Conservation (phyloP, 208 protist species). For the Crithidia brevicula region DNA sequence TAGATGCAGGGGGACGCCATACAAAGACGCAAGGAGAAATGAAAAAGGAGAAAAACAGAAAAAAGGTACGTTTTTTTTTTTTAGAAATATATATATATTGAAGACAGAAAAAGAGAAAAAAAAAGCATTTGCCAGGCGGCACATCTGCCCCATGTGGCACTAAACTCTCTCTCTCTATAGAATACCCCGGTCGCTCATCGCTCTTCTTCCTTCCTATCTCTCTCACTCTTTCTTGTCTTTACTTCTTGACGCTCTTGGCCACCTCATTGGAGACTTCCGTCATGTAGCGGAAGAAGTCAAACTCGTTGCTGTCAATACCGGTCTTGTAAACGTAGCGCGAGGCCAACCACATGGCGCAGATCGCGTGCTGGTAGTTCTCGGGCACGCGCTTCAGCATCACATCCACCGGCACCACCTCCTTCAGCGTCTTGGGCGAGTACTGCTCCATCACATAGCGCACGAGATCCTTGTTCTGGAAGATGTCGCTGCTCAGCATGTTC, state of each 20-base stretch:
- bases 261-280: constrained; percentile 50
- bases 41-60: background rate
- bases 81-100: too few relatives aligned
- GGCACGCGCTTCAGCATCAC: constrained; percentile 90
- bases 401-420: constrained; percentile 84
- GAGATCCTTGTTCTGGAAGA: constrained; percentile 84
- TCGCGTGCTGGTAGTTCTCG: constrained; percentile 92
- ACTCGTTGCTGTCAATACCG: constrained; percentile 85
- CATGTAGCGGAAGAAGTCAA: constrained; percentile 93
- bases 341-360: constrained; percentile 93
- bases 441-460: constrained; percentile 74
- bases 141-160: too few relatives aligned
- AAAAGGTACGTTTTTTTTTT: background rate
- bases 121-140: too few relatives aligned
- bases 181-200: too few relatives aligned
- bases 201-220: too few relatives aligned
- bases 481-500: constrained; percentile 79
- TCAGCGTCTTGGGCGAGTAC: constrained; percentile 82
- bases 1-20: too few relatives aligned
- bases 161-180: too few relatives aligned
- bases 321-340: constrained; percentile 93
- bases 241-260: constrained; percentile 25
- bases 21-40: too few relatives aligned
- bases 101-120: too few relatives aligned
- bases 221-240: background rate